Evolutionary conservation across 257 asterid genomes (phyloP).

Genomic region (Ocimum tenuiflorum): DNA sequence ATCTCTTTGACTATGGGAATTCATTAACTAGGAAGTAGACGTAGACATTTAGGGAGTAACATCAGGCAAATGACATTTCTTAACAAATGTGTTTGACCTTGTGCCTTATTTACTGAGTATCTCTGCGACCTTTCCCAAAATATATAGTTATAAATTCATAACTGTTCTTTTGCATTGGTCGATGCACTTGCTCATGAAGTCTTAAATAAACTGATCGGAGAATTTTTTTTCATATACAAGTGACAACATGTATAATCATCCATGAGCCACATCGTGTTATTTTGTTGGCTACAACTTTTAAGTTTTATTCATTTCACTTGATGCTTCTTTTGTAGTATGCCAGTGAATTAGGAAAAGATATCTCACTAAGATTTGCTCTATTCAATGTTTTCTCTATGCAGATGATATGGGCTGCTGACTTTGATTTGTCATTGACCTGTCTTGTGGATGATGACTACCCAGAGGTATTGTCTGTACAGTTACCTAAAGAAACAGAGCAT

Average conservation of each 20-base stretch:
- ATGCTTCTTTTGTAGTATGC: background rate
- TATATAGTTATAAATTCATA: background rate
- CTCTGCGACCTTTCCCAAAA: constrained; percentile 3
- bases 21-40: background rate
- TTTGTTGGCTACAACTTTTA: constrained; percentile 1
- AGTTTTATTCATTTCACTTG: background rate
- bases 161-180: background rate
- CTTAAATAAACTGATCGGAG: background rate
- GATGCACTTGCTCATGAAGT: background rate
- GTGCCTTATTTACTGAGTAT: background rate
- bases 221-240: constrained; percentile 2
- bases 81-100: background rate
- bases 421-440: constrained; percentile 58
- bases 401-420: constrained; percentile 99
- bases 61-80: background rate
- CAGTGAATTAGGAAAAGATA: background rate
- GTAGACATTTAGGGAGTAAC: background rate
- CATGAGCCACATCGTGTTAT: too few relatives aligned
- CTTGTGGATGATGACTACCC: constrained; percentile 68
- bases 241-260: background rate
- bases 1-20: background rate
- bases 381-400: constrained; percentile 29
- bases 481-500: constrained; percentile 46
- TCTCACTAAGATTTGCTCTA: constrained; percentile 2
- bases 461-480: constrained; percentile 56